Percentiles rank a stretch among this genome's conserved stretches.
Evolutionary conservation across 352 stramenopile species (phyloP).

Genomic region (Peronospora destructor): DNA sequence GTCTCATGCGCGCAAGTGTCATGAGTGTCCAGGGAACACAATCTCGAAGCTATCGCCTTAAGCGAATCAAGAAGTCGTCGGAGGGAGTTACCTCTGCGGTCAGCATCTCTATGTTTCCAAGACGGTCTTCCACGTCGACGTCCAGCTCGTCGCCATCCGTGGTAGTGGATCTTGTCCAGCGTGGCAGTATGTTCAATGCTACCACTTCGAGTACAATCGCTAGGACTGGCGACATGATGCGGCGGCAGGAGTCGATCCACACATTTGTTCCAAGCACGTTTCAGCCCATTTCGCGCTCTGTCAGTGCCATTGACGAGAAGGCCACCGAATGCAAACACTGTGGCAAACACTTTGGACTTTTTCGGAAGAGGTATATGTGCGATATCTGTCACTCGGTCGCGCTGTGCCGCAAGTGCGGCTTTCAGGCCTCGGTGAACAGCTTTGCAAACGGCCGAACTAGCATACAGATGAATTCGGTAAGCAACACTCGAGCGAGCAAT

Average conservation of each 20-base stretch:
- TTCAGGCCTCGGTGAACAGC: constrained; percentile 38
- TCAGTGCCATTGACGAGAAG: constrained; percentile 24
- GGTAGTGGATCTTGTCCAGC: constrained; percentile 21
- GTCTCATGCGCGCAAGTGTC: constrained; percentile 44
- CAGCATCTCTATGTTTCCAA: constrained; percentile 12
- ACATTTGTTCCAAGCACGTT: constrained; percentile 16
- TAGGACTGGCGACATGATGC: constrained; percentile 3
- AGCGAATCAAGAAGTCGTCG: constrained; percentile 43
- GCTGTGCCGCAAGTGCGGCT: constrained; percentile 54
- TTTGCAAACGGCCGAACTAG: constrained; percentile 25
- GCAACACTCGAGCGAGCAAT: constrained; percentile 2
- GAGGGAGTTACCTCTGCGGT: constrained; percentile 10
- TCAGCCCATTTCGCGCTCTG: constrained; percentile 21
- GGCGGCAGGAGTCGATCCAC: constrained; percentile 11
- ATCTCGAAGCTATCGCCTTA: constrained; percentile 41
- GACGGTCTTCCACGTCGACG: constrained; percentile 29
- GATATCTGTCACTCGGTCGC: constrained; percentile 48
- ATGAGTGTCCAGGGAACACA: constrained; percentile 44
- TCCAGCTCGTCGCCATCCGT: constrained; percentile 29
- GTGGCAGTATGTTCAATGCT: constrained; percentile 18
- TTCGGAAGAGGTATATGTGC: constrained; percentile 46
- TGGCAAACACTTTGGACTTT: constrained; percentile 59
- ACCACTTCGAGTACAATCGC: constrained; percentile 4
- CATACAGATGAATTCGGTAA: constrained; percentile 23
- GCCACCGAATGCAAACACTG: constrained; percentile 37